Percentiles rank a stretch among this genome's conserved stretches.
These are phyloP conservation scores for Rhexocercosporidium sp. DNA, from an alignment of 2,329 filamentous ascomycete species.

Conservation along the genomic window DNA sequence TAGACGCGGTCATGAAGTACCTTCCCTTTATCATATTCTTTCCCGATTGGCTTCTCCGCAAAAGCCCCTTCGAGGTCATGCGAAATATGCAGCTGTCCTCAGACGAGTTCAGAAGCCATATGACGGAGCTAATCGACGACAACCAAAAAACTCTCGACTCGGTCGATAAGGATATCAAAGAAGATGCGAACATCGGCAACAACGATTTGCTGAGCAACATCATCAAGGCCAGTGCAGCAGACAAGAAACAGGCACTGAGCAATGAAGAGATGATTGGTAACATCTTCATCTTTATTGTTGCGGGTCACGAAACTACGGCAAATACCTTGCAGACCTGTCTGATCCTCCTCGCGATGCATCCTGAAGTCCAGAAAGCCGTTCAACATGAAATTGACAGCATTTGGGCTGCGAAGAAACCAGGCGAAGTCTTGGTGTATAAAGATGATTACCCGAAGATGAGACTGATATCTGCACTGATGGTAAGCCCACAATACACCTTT, in stretches of 20 bases:
- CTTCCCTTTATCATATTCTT: conserved; percentile 19
- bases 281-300: conserved; percentile 68
- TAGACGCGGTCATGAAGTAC: conserved; percentile 23
- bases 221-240: conserved; percentile 22
- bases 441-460: conserved; percentile 46
- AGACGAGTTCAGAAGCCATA: conserved; percentile 25
- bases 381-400: conserved; percentile 67
- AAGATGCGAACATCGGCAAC: conserved; percentile 26
- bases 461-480: conserved; percentile 45
- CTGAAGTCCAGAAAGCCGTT: conserved; percentile 64
- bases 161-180: not conserved
- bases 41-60: conserved; percentile 18
- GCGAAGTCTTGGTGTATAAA: conserved; percentile 43
- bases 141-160: not conserved
- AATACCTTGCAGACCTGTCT: conserved; percentile 74
- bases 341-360: conserved; percentile 68
- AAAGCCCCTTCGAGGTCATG: conserved; percentile 15
- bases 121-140: conserved; percentile 27
- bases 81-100: conserved; percentile 16
- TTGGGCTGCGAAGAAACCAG: conserved; percentile 34
- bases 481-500: conserved; percentile 12
- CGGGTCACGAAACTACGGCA: conserved; percentile 80
- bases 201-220: conserved; percentile 41
- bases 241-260: conserved; percentile 44
- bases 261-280: conserved; percentile 73